phyloP scores from a whole-genome alignment of 306 rosid genomes.

The Citrullus colocynthis region DNA sequence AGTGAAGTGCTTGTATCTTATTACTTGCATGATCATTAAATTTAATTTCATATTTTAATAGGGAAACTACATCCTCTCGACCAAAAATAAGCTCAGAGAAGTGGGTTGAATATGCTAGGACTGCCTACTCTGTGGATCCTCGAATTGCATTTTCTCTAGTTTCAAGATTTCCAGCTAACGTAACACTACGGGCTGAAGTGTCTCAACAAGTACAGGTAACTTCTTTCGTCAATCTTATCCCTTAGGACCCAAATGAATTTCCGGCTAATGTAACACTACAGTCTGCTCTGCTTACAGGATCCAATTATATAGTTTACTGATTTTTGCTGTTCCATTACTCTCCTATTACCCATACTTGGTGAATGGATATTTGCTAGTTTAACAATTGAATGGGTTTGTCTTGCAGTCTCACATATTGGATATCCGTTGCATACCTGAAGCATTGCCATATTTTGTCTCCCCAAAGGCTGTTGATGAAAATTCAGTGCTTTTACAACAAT shows the following conservation, averaged over 20 bases:
- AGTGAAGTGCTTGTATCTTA: neutral
- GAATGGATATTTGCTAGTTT: neutral
- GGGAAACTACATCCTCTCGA: constrained; percentile 50
- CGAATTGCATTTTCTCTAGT: constrained; percentile 72
- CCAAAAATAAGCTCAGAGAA: constrained; percentile 72
- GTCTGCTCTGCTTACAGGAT: neutral
- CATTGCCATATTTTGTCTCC: constrained; percentile 88
- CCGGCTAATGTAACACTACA: too few relatives aligned
- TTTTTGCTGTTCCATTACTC: neutral
- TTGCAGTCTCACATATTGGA: constrained; percentile 72
- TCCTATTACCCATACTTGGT: constrained; percentile 4
- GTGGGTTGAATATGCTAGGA: constrained; percentile 81
- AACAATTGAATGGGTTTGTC: constrained; percentile 9
- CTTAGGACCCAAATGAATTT: neutral
- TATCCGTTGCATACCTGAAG: constrained; percentile 83
- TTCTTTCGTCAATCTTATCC: neutral
- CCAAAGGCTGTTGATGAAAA: constrained; percentile 89
- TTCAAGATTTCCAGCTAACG: constrained; percentile 71
- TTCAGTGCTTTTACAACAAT: constrained; percentile 82
- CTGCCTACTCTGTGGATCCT: constrained; percentile 92
- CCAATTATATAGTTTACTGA: neutral
- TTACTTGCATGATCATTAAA: neutral
- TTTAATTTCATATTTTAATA: constrained; percentile 19
- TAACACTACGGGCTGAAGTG: constrained; percentile 69
- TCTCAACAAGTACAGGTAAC: constrained; percentile 80